A percentile compares a stretch with the other conserved stretches of the same genome.
Conservation (phyloP, 345 rosid genomes). For the Citrus australasica region DNA sequence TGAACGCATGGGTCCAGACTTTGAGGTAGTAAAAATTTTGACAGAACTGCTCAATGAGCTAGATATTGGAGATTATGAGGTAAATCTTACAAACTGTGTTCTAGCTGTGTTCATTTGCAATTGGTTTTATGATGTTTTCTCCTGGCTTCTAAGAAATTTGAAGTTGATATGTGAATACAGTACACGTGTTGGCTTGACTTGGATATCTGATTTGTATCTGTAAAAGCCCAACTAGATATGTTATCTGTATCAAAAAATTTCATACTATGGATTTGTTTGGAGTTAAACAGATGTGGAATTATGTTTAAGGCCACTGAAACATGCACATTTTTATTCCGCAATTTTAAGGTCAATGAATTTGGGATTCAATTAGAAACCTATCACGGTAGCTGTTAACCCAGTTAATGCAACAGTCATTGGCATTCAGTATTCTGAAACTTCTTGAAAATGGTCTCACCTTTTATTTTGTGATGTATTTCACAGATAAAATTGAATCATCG, state of each 20-base stretch:
- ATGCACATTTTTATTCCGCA: not conserved
- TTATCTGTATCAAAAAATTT: not conserved
- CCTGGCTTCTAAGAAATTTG: not conserved
- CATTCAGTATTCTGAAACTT: not conserved
- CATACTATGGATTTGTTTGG: not conserved
- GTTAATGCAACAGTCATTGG: not conserved
- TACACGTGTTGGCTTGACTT: not conserved
- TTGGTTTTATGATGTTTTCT: not conserved
- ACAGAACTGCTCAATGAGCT: constrained; percentile 79
- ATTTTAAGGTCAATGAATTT: not conserved
- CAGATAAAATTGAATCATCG: constrained; percentile 92
- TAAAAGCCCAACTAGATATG: not conserved
- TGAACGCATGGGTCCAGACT: constrained; percentile 94
- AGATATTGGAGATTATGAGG: constrained; percentile 88
- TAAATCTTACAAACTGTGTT: constrained; percentile 14
- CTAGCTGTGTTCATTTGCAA: not conserved
- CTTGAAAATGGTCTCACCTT: not conserved
- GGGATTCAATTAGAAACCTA: not conserved
- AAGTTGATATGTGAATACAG: not conserved
- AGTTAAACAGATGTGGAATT: not conserved
- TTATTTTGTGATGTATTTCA: not conserved
- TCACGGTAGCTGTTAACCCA: not conserved
- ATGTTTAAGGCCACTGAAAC: not conserved
- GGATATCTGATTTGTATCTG: not conserved
- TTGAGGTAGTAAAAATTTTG: constrained; percentile 68